These are phyloP conservation scores for Platanus orientalis DNA, from an alignment of 164 flowering plant genomes.

Conservation along the genomic window DNA sequence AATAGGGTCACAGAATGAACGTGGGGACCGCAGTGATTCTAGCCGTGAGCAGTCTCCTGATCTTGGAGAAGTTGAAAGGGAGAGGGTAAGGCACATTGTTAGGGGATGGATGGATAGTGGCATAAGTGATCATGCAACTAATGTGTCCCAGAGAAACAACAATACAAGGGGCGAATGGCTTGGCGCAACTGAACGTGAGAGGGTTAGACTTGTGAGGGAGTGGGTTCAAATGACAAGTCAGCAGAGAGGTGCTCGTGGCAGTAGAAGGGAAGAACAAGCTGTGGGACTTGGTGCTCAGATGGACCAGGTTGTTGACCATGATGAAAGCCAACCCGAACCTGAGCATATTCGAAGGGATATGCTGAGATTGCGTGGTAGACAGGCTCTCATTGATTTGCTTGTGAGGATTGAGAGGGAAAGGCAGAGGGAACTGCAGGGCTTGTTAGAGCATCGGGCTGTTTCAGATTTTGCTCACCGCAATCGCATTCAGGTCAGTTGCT, in stretches of 20 bases:
- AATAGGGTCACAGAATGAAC: conserved; percentile 43
- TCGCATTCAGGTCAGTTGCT: conserved; percentile 78
- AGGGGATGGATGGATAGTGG: conserved; percentile 74
- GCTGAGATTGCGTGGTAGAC: conserved; percentile 80
- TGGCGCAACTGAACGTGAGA: conserved; percentile 76
- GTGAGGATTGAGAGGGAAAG: conserved; percentile 70
- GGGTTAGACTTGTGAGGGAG: conserved; percentile 77
- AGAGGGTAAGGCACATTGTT: conserved; percentile 73
- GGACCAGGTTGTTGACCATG: conserved; percentile 41
- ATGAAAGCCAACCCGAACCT: conserved; percentile 40
- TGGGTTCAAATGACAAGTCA: conserved; percentile 74
- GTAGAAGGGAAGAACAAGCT: conserved; percentile 43
- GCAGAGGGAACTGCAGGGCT: conserved; percentile 64
- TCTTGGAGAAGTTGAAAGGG: conserved; percentile 86
- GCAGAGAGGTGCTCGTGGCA: conserved; percentile 41
- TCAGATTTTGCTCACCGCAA: conserved; percentile 84
- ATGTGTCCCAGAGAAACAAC: conserved; percentile 31
- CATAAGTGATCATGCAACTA: conserved; percentile 39
- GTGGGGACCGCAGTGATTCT: conserved; percentile 45
- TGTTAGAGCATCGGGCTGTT: conserved; percentile 66
- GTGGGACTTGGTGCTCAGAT: conserved; percentile 41
- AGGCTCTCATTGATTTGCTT: conserved; percentile 79
- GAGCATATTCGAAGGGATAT: conserved; percentile 48
- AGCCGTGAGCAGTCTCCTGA: conserved; percentile 96
- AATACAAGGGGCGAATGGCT: conserved; percentile 66